Evolutionary conservation across 225 moss, liverwort and hornwort species (phyloP).

Genomic region (Takakia lepidozioides): DNA sequence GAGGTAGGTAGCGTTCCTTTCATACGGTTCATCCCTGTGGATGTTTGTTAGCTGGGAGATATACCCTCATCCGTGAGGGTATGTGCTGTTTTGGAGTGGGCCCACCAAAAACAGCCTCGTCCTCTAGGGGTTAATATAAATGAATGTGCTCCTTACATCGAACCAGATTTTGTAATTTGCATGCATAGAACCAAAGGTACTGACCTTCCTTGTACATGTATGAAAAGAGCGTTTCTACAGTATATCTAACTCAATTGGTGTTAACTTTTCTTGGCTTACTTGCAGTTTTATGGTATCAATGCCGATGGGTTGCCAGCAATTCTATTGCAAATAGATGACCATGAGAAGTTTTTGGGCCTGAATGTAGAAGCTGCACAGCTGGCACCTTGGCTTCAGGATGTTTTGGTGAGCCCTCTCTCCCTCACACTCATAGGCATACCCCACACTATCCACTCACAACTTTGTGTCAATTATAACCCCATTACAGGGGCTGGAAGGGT

Average conservation of each 20-base stretch:
- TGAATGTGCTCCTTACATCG: not conserved
- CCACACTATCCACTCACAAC: too few species aligned
- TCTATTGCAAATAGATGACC: conserved; percentile 56
- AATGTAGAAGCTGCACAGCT: conserved; percentile 51
- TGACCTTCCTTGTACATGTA: not conserved
- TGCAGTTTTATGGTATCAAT: conserved; percentile 79
- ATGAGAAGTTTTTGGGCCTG: conserved; percentile 43
- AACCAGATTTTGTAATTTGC: not conserved
- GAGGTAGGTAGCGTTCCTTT: too few species aligned
- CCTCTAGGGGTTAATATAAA: too few species aligned
- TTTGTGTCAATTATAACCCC: too few species aligned
- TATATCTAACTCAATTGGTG: not conserved
- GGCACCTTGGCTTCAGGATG: conserved; percentile 56
- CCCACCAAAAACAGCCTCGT: too few species aligned
- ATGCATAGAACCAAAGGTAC: not conserved
- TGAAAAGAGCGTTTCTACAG: not conserved
- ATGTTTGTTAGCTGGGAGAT: too few species aligned
- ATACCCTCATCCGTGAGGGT: too few species aligned
- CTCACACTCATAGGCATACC: too few species aligned
- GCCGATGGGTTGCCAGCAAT: conserved; percentile 55
- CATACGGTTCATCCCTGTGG: too few species aligned
- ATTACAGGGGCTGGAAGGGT: too few species aligned
- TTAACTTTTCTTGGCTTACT: not conserved
- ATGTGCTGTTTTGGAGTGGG: too few species aligned
- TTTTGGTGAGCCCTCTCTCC: too few species aligned